A percentile compares a stretch with the other conserved stretches of the same genome.
These are phyloP conservation scores for Lactarius tabidus DNA, from an alignment of 768 basidiomycete genomes.

Conservation along the genomic window DNA sequence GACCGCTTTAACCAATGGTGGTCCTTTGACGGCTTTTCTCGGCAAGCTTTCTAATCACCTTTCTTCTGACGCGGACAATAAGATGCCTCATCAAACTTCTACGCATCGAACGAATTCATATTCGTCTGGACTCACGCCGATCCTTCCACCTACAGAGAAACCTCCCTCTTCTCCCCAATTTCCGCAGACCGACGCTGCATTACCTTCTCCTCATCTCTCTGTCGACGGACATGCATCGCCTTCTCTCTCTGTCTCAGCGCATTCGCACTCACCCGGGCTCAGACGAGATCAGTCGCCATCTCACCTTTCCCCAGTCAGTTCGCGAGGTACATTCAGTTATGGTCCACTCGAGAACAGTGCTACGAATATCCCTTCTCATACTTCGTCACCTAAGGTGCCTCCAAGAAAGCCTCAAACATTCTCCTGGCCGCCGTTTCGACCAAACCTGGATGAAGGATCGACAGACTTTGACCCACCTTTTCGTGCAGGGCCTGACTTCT, in stretches of 20 bases:
- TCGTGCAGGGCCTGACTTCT: constrained; percentile 18
- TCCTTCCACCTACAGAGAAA: not conserved
- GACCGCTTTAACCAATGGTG: constrained; percentile 49
- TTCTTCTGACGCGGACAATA: constrained; percentile 3
- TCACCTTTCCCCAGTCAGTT: constrained; percentile 15
- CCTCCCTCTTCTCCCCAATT: not conserved
- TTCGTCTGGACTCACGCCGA: not conserved
- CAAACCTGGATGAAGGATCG: constrained; percentile 5
- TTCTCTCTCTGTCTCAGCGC: not conserved
- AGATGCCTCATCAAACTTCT: constrained; percentile 1
- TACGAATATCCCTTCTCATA: constrained; percentile 11
- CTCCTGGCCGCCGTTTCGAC: constrained; percentile 22
- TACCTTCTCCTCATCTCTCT: not conserved
- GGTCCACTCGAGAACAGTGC: constrained; percentile 14
- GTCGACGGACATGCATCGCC: constrained; percentile 18
- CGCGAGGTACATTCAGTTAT: constrained; percentile 14
- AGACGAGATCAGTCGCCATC: constrained; percentile 14
- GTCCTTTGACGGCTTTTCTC: constrained; percentile 45
- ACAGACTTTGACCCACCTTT: constrained; percentile 22
- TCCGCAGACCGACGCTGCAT: not conserved
- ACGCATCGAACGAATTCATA: not conserved
- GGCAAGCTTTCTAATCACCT: constrained; percentile 29
- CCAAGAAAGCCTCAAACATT: constrained; percentile 11
- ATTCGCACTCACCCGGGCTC: constrained; percentile 9
- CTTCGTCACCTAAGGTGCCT: constrained; percentile 15